Conservation (phyloP, 1,139 yeast genomes). For the Saccharomyces hybrid region DNA sequence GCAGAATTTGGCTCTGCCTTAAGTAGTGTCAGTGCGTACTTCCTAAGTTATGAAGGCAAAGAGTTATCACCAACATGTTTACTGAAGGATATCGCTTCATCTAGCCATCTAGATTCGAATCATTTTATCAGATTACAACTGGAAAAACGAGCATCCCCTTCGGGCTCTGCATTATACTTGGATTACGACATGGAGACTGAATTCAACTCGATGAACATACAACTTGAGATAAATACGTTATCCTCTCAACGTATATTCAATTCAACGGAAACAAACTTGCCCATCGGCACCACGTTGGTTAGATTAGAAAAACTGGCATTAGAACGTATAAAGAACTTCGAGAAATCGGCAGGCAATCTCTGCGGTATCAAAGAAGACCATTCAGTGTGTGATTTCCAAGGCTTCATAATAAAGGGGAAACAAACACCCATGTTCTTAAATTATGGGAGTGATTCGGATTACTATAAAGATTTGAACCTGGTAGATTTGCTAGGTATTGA, state of each 20-base stretch:
- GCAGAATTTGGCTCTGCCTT: no score
- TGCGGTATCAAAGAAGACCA: slow-evolving; percentile 17
- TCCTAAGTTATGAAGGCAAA: slow-evolving; percentile 6
- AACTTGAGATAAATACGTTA: slow-evolving; percentile 11
- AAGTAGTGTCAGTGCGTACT: slow-evolving; percentile 4
- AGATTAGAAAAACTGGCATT: slow-evolving; percentile 3
- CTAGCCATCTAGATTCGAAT: slow-evolving; percentile 8
- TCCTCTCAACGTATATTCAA: neutral
- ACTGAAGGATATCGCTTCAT: slow-evolving; percentile 13
- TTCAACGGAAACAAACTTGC: slow-evolving; percentile 7
- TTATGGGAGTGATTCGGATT: slow-evolving; percentile 6
- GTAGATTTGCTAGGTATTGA: slow-evolving; percentile 22
- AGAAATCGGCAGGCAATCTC: slow-evolving; percentile 5
- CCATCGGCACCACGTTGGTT: slow-evolving; percentile 13
- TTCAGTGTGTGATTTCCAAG: slow-evolving; percentile 14
- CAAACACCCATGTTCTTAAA: slow-evolving; percentile 10
- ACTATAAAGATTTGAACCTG: slow-evolving; percentile 15
- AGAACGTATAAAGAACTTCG: neutral
- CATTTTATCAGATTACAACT: slow-evolving; percentile 12
- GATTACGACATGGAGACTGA: slow-evolving; percentile 16
- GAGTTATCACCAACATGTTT: slow-evolving; percentile 8
- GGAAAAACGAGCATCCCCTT: slow-evolving; percentile 6
- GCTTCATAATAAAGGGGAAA: slow-evolving; percentile 22
- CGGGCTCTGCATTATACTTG: slow-evolving; percentile 7
- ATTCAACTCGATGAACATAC: slow-evolving; percentile 14